Percentiles rank a stretch among this genome's conserved stretches.
phyloP scores from a whole-genome alignment of 2,329 filamentous ascomycete species.

The Aureobasidium subglaciale region DNA sequence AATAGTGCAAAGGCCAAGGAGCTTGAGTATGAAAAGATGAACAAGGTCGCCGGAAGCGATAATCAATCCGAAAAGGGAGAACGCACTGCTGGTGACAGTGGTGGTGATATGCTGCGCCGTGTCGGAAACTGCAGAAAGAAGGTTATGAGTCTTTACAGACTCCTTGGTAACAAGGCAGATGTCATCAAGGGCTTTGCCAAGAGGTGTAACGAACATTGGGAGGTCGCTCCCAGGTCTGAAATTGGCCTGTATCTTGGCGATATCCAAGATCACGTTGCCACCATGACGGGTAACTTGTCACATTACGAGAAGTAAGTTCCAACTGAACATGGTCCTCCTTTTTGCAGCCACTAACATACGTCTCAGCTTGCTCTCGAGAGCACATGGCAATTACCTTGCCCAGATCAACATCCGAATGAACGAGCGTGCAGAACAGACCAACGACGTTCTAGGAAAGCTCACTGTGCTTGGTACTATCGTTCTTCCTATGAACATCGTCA shows the following conservation, averaged over 20 bases:
- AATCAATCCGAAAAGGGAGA: slow-evolving; percentile 25
- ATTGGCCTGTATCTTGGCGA: slow-evolving; percentile 97
- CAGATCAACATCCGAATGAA: slow-evolving; percentile 99
- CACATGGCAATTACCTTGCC: slow-evolving; percentile 95
- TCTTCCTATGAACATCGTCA: slow-evolving; percentile 97
- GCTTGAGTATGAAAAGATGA: slow-evolving; percentile 23
- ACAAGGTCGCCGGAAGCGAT: slow-evolving; percentile 22
- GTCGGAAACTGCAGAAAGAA: slow-evolving; percentile 94
- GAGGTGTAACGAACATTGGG: slow-evolving; percentile 95
- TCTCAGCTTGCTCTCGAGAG: slow-evolving; percentile 72
- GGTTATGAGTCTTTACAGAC: slow-evolving; percentile 89
- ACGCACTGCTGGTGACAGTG: slow-evolving; percentile 37
- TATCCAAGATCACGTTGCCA: slow-evolving; percentile 98
- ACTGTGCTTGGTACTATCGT: slow-evolving; percentile 96
- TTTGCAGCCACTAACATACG: slow-evolving; percentile 15
- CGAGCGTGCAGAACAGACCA: slow-evolving; percentile 90
- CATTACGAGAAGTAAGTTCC: slow-evolving; percentile 85
- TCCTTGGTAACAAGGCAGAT: slow-evolving; percentile 94
- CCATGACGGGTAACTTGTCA: slow-evolving; percentile 92
- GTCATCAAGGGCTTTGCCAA: slow-evolving; percentile 99
- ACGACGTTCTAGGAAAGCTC: slow-evolving; percentile 87
- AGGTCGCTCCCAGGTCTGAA: slow-evolving; percentile 87
- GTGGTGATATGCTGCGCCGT: slow-evolving; percentile 79
- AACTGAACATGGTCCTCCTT: neutral
- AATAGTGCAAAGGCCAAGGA: slow-evolving; percentile 17